Percentiles rank a stretch among this genome's conserved stretches.
Evolutionary conservation across 208 protist genomes (phyloP).

Genomic region (Phytomonas sp.): DNA sequence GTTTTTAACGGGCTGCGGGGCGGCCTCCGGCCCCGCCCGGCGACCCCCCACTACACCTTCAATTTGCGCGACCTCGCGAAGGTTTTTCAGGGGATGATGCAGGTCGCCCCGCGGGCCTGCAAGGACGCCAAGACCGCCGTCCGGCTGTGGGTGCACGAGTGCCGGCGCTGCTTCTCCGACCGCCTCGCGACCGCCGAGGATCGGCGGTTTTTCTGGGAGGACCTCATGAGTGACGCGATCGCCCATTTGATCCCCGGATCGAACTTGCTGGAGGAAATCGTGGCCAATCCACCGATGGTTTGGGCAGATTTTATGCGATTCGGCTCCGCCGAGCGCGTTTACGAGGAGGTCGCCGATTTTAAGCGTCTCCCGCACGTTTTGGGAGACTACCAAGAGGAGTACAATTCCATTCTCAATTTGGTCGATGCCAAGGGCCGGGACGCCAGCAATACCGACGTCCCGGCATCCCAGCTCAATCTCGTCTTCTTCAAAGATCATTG

Average conservation of each 20-base stretch:
- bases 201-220: conserved; percentile 86
- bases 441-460: conserved; percentile 9
- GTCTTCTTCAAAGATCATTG: conserved; percentile 94
- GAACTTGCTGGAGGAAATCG: conserved; percentile 43
- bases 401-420: conserved; percentile 49
- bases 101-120: conserved; percentile 85
- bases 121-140: conserved; percentile 41
- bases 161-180: conserved; percentile 95
- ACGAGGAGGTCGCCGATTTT: conserved; percentile 84
- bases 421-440: not conserved
- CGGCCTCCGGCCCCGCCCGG: conserved; percentile 91
- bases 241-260: conserved; percentile 56
- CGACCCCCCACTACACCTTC: conserved; percentile 98
- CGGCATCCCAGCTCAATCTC: conserved; percentile 57
- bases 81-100: conserved; percentile 92
- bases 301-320: conserved; percentile 93
- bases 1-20: conserved; percentile 89
- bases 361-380: conserved; percentile 63
- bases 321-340: conserved; percentile 75
- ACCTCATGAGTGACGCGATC: conserved; percentile 82
- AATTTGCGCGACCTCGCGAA: conserved; percentile 97
- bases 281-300: conserved; percentile 55
- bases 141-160: conserved; percentile 95
- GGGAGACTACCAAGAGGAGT: conserved; percentile 91
- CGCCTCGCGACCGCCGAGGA: conserved; percentile 93